Conservation (phyloP, 768 basidiomycete genomes). For the Collybiopsis luxurians region DNA sequence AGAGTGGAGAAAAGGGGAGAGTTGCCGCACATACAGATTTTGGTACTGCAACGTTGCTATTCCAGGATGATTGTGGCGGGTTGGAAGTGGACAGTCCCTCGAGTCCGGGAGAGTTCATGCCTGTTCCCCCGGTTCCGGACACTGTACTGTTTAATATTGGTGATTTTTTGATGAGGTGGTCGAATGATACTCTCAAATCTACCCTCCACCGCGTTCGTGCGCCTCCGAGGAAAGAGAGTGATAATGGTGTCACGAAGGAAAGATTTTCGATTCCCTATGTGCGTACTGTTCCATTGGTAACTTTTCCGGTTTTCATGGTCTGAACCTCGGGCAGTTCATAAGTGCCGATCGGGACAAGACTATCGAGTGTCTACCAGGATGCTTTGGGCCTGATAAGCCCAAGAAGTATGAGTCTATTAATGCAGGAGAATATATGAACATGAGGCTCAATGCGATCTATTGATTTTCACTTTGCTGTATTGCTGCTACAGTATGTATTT, state of each 20-base stretch:
- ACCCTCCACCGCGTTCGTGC: constrained; percentile 35
- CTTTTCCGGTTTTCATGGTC: background rate
- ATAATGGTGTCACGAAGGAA: constrained; percentile 26
- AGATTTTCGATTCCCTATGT: constrained; percentile 47
- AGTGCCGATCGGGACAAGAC: constrained; percentile 24
- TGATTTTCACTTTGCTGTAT: too few species aligned
- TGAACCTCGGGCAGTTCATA: constrained; percentile 19
- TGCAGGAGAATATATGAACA: constrained; percentile 21
- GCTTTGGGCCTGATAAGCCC: constrained; percentile 27
- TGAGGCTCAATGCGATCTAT: constrained; percentile 12
- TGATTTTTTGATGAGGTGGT: constrained; percentile 32
- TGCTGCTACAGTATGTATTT: too few species aligned
- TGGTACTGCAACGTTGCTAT: constrained; percentile 39
- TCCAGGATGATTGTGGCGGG: constrained; percentile 46
- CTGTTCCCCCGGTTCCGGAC: constrained; percentile 25
- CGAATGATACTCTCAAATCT: constrained; percentile 26
- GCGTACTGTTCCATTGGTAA: constrained; percentile 5
- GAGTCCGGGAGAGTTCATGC: constrained; percentile 27
- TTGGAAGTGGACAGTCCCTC: constrained; percentile 42
- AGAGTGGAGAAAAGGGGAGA: constrained; percentile 27
- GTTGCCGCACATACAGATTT: constrained; percentile 41
- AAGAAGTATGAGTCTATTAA: constrained; percentile 36
- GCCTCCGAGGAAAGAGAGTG: constrained; percentile 17
- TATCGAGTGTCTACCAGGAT: constrained; percentile 38
- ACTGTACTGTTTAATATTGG: constrained; percentile 34